A percentile compares a stretch with the other conserved stretches of the same genome.
These are phyloP conservation scores for Cutaneotrichosporon sp. DNA, from an alignment of 1,284 basidiomycete species.

Conservation along the genomic window DNA sequence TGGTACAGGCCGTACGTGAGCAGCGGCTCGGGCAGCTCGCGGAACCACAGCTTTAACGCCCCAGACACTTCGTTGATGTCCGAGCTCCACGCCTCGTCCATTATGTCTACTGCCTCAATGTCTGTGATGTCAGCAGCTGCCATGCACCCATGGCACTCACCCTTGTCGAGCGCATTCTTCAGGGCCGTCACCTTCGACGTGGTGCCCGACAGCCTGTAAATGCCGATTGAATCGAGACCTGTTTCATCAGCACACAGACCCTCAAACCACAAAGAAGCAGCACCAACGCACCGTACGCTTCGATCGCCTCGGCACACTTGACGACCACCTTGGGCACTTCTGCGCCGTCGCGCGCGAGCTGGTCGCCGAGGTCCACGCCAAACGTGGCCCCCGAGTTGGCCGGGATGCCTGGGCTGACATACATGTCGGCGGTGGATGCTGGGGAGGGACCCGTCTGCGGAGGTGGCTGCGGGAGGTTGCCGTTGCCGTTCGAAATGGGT, in stretches of 20 bases:
- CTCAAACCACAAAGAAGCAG: background rate
- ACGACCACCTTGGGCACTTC: conserved; percentile 86
- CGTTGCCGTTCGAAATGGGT: conserved; percentile 19
- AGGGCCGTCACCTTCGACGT: conserved; percentile 83
- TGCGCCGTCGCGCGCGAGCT: conserved; percentile 83
- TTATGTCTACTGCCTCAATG: conserved; percentile 77
- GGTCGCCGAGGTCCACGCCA: conserved; percentile 86
- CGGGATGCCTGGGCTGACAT: conserved; percentile 26
- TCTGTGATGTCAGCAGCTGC: conserved; percentile 80
- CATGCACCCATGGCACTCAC: conserved; percentile 55
- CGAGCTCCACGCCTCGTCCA: conserved; percentile 83
- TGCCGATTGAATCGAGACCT: conserved; percentile 77
- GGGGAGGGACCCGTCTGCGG: conserved; percentile 6
- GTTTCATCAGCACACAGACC: conserved; percentile 12
- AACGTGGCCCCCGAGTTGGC: conserved; percentile 64
- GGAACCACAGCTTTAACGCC: conserved; percentile 92
- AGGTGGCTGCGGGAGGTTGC: conserved; percentile 5
- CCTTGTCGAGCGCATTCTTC: conserved; percentile 82
- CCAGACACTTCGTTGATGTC: conserved; percentile 97
- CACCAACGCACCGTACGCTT: conserved; percentile 64
- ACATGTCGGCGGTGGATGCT: conserved; percentile 12
- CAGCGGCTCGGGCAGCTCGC: conserved; percentile 93
- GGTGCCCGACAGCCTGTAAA: conserved; percentile 92
- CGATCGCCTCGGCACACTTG: conserved; percentile 90
- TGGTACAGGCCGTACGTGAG: conserved; percentile 82